Percentiles rank a stretch among this genome's conserved stretches.
phyloP scores from a whole-genome alignment of 441 rosid species.

The Euphorbia schlechtendalii region DNA sequence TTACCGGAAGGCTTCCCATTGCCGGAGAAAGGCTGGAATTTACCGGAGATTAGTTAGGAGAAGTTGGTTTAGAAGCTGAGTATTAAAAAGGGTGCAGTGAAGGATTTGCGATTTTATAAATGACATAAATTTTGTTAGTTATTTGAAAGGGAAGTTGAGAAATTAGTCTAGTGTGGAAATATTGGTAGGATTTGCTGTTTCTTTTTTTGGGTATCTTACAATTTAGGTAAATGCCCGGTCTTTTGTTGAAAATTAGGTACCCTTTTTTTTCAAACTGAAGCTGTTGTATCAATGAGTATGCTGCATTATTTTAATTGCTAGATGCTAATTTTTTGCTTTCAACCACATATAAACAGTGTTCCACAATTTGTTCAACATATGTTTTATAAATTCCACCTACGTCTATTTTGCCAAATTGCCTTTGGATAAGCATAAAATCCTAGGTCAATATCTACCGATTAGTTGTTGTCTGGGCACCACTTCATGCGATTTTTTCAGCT shows the following conservation, averaged over 20 bases:
- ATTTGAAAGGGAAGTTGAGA: background rate
- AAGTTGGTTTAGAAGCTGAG: background rate
- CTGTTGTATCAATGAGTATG: no score
- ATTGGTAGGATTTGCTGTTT: background rate
- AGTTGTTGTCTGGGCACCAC: no score
- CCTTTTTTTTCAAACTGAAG: no score
- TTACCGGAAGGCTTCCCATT: constrained; percentile 26
- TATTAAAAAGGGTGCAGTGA: background rate
- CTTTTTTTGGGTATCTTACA: background rate
- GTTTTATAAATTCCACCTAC: no score
- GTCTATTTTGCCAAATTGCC: no score
- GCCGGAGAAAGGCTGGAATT: background rate
- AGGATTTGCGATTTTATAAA: background rate
- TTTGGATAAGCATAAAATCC: no score
- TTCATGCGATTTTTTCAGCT: no score
- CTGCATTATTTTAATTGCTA: no score
- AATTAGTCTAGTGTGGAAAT: background rate
- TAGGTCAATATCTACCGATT: no score
- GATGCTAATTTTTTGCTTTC: no score
- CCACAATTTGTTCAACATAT: no score
- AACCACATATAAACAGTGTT: no score
- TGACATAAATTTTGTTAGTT: background rate
- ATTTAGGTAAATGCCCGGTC: background rate
- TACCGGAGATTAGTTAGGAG: background rate
- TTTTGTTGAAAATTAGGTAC: constrained; percentile 2